These are phyloP conservation scores for Diaporthe citri DNA, from an alignment of 2,329 filamentous ascomycete genomes.

Conservation along the genomic window DNA sequence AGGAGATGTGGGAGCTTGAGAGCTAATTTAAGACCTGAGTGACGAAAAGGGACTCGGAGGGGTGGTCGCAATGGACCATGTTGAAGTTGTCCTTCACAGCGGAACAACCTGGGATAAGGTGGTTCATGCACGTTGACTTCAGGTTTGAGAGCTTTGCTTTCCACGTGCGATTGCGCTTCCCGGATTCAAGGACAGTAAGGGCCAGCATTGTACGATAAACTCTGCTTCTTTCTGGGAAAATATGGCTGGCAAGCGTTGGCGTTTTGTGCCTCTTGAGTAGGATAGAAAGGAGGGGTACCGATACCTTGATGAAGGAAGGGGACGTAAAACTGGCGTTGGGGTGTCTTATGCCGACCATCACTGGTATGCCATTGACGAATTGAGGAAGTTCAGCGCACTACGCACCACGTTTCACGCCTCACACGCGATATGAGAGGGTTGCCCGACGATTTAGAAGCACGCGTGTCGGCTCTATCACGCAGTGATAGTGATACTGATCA, in stretches of 20 bases:
- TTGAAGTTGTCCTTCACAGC: no score
- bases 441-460: not conserved
- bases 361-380: not conserved
- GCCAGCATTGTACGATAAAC: constrained; percentile 6
- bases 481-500: no score
- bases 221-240: not conserved
- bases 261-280: not conserved
- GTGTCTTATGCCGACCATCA: not conserved
- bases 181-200: not conserved
- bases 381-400: not conserved
- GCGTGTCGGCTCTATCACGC: no score
- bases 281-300: not conserved
- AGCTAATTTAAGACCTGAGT: not conserved
- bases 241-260: constrained; percentile 25
- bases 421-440: not conserved
- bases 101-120: no score
- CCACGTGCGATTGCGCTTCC: not conserved
- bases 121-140: not conserved
- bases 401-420: not conserved
- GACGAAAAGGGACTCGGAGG: no score
- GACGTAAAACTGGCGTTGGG: not conserved
- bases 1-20: not conserved
- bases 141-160: not conserved
- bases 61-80: no score
- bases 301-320: not conserved